Evolutionary conservation across 495 filamentous ascomycete species (phyloP).

Genomic region (Acidomyces sp.): DNA sequence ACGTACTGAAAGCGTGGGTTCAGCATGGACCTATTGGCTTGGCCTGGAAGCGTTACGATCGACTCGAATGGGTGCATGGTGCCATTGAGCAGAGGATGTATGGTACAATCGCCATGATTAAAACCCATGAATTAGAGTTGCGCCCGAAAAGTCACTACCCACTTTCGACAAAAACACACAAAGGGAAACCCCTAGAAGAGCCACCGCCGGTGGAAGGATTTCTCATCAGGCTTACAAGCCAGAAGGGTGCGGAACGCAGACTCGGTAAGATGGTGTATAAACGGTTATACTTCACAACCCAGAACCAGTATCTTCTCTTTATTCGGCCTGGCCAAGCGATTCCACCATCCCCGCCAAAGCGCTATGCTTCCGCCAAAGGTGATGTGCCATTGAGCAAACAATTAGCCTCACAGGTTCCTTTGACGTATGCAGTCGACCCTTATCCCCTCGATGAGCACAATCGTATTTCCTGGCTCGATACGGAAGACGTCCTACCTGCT

Average conservation of each 20-base stretch:
- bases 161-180: slow-evolving; percentile 33
- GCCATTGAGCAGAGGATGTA: slow-evolving; percentile 61
- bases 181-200: slow-evolving; percentile 38
- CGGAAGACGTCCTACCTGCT: slow-evolving; percentile 24
- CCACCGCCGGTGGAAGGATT: slow-evolving; percentile 61
- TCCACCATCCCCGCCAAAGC: slow-evolving; percentile 53
- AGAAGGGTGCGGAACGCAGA: slow-evolving; percentile 46
- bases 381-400: slow-evolving; percentile 43
- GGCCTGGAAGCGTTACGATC: slow-evolving; percentile 65
- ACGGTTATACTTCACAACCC: slow-evolving; percentile 55
- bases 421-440: slow-evolving; percentile 52
- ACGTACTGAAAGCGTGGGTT: slow-evolving; percentile 49
- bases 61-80: slow-evolving; percentile 63
- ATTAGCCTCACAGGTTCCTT: slow-evolving; percentile 44
- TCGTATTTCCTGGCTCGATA: slow-evolving; percentile 42
- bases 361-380: slow-evolving; percentile 30
- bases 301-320: slow-evolving; percentile 57
- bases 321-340: slow-evolving; percentile 49
- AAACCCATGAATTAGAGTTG: slow-evolving; percentile 61
- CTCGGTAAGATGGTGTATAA: slow-evolving; percentile 58
- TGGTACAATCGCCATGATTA: slow-evolving; percentile 59
- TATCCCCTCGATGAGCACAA: slow-evolving; percentile 41
- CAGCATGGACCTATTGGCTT: slow-evolving; percentile 52
- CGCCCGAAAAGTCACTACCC: slow-evolving; percentile 59
- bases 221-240: slow-evolving; percentile 54